A percentile compares a stretch with the other conserved stretches of the same genome.
These are phyloP conservation scores for Solanum pimpinellifolium DNA, from an alignment of 257 asterid species.

Conservation along the genomic window DNA sequence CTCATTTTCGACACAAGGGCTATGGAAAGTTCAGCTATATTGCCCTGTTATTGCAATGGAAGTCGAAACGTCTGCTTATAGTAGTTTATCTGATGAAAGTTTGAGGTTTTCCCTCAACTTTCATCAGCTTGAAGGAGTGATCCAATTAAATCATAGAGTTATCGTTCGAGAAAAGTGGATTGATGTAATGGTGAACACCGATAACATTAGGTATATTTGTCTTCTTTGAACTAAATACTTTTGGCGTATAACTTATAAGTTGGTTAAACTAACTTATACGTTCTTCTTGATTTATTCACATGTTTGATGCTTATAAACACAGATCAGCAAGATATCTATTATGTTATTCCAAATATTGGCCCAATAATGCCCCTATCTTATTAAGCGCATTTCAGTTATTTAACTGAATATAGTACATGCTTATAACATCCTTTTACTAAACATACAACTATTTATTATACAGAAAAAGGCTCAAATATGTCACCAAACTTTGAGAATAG, in stretches of 20 bases:
- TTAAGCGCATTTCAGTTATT: too few relatives aligned
- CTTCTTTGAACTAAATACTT: neutral
- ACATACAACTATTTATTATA: too few relatives aligned
- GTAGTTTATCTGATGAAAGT: constrained; percentile 36
- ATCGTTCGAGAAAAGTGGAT: constrained; percentile 42
- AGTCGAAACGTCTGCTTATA: constrained; percentile 23
- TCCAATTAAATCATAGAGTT: constrained; percentile 59
- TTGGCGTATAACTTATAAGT: neutral
- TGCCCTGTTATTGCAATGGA: constrained; percentile 79
- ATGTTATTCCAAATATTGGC: neutral
- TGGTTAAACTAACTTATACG: neutral
- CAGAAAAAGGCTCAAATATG: too few relatives aligned
- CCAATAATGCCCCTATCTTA: too few relatives aligned
- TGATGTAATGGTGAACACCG: constrained; percentile 55
- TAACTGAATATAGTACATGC: too few relatives aligned
- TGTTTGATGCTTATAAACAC: neutral
- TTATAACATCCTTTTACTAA: too few relatives aligned
- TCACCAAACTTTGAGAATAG: too few relatives aligned
- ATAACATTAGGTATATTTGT: constrained; percentile 48
- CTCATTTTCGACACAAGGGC: constrained; percentile 36
- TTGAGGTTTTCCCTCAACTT: constrained; percentile 53
- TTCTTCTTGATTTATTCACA: neutral
- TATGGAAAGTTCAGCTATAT: constrained; percentile 80
- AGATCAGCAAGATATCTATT: neutral
- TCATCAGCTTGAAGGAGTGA: constrained; percentile 72